Percentiles rank a stretch among this genome's conserved stretches.
These are phyloP conservation scores for Aspergillaceae sp. DNA, from an alignment of 2,329 filamentous ascomycete genomes.

Conservation along the genomic window DNA sequence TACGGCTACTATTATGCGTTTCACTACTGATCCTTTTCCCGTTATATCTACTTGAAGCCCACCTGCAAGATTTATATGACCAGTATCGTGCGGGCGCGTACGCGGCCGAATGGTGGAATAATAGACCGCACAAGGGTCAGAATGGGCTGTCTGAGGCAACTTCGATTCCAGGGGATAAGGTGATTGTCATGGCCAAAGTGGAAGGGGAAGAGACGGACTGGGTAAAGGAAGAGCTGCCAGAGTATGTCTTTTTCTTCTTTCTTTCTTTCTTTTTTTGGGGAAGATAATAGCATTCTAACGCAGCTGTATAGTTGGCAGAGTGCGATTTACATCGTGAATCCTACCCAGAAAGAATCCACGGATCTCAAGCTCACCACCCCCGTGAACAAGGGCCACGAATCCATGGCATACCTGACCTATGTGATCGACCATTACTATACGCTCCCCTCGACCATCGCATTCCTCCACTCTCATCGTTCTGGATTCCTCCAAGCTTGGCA, in stretches of 20 bases:
- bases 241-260: conserved; percentile 23
- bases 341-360: conserved; percentile 14
- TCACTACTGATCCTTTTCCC: conserved; percentile 17
- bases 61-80: conserved; percentile 26
- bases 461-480: conserved; percentile 50
- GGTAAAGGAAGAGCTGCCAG: conserved; percentile 38
- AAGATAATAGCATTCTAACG: background rate
- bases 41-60: conserved; percentile 23
- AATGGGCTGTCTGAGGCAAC: background rate
- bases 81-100: conserved; percentile 31
- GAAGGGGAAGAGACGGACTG: conserved; percentile 38
- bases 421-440: conserved; percentile 38
- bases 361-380: conserved; percentile 21
- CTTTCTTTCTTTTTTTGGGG: background rate
- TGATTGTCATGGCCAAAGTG: conserved; percentile 39
- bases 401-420: conserved; percentile 41
- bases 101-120: conserved; percentile 22
- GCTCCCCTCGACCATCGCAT: conserved; percentile 46
- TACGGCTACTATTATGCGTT: conserved; percentile 20
- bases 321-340: conserved; percentile 39
- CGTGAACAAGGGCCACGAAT: conserved; percentile 39
- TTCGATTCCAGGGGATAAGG: conserved; percentile 24
- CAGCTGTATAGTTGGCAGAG: conserved; percentile 33
- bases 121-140: conserved; percentile 6
- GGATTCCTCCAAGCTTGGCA: conserved; percentile 45